Percentiles rank a stretch among this genome's conserved stretches.
These are phyloP conservation scores for Candida orba DNA, from an alignment of 805 yeast species.

Conservation along the genomic window DNA sequence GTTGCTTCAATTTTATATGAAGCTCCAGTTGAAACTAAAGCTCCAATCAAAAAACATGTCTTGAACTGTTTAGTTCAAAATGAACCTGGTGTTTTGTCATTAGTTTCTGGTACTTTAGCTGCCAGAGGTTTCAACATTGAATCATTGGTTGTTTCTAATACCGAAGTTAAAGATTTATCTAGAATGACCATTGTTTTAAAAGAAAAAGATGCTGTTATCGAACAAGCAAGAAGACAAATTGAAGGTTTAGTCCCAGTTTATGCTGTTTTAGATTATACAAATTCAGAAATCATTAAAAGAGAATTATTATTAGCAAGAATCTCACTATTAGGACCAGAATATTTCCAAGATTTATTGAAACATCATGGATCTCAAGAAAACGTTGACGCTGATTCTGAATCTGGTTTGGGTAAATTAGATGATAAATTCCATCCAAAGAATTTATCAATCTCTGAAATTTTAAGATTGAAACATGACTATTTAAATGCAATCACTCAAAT, in stretches of 20 bases:
- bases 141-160: slow-evolving; percentile 91
- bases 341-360: slow-evolving; percentile 87
- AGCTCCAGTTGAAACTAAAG: slow-evolving; percentile 51
- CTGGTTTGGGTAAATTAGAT: slow-evolving; percentile 16
- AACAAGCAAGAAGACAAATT: slow-evolving; percentile 96
- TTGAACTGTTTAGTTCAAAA: slow-evolving; percentile 95
- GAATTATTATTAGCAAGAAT: slow-evolving; percentile 89
- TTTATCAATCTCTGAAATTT: slow-evolving; percentile 82
- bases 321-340: slow-evolving; percentile 94
- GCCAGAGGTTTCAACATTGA: slow-evolving; percentile 98
- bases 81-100: slow-evolving; percentile 95
- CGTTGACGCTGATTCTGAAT: slow-evolving; percentile 24
- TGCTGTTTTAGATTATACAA: slow-evolving; percentile 92
- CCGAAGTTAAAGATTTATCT: slow-evolving; percentile 91
- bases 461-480: slow-evolving; percentile 90
- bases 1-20: slow-evolving; percentile 93
- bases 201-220: slow-evolving; percentile 94
- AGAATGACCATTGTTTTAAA: slow-evolving; percentile 94
- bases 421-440: slow-evolving; percentile 76
- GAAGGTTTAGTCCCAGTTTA: slow-evolving; percentile 98
- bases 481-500: slow-evolving; percentile 76
- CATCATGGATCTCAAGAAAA: slow-evolving; percentile 48
- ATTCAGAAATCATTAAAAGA: slow-evolving; percentile 83
- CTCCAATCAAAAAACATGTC: slow-evolving; percentile 78
- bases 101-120: slow-evolving; percentile 91